These are phyloP conservation scores for Phytophthora idaei DNA, from an alignment of 352 stramenopile species.

Conservation along the genomic window DNA sequence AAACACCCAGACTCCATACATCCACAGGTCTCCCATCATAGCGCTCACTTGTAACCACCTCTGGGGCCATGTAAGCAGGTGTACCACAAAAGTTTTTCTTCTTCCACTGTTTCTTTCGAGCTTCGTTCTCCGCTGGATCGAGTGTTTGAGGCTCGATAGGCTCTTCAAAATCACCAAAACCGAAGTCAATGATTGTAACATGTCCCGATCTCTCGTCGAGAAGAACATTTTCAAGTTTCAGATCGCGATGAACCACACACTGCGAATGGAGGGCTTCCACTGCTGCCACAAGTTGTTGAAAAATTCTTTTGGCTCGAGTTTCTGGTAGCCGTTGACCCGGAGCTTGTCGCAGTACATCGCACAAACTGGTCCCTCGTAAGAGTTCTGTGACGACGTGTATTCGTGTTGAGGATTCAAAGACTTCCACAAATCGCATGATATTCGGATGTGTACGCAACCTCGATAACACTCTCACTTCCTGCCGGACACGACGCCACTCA, in stretches of 20 bases:
- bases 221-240: slow-evolving; percentile 83
- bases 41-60: slow-evolving; percentile 56
- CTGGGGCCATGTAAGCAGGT: slow-evolving; percentile 81
- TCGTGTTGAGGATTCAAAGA: slow-evolving; percentile 60
- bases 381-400: slow-evolving; percentile 68
- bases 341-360: slow-evolving; percentile 42
- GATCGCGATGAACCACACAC: slow-evolving; percentile 68
- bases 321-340: slow-evolving; percentile 46
- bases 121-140: slow-evolving; percentile 10
- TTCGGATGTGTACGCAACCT: slow-evolving; percentile 43
- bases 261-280: slow-evolving; percentile 56
- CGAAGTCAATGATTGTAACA: slow-evolving; percentile 70
- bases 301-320: slow-evolving; percentile 41
- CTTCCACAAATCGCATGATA: slow-evolving; percentile 59
- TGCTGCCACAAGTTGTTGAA: slow-evolving; percentile 43
- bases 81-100: slow-evolving; percentile 83
- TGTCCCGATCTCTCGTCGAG: slow-evolving; percentile 40
- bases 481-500: slow-evolving; percentile 67
- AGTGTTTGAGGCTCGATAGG: slow-evolving; percentile 21
- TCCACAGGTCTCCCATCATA: slow-evolving; percentile 72
- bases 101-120: slow-evolving; percentile 32
- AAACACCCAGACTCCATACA: slow-evolving; percentile 70
- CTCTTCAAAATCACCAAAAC: slow-evolving; percentile 65
- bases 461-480: slow-evolving; percentile 59
- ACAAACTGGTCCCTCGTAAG: slow-evolving; percentile 46